These are phyloP conservation scores for Leishmania tarentolae DNA, from an alignment of 208 protist species.

Conservation along the genomic window DNA sequence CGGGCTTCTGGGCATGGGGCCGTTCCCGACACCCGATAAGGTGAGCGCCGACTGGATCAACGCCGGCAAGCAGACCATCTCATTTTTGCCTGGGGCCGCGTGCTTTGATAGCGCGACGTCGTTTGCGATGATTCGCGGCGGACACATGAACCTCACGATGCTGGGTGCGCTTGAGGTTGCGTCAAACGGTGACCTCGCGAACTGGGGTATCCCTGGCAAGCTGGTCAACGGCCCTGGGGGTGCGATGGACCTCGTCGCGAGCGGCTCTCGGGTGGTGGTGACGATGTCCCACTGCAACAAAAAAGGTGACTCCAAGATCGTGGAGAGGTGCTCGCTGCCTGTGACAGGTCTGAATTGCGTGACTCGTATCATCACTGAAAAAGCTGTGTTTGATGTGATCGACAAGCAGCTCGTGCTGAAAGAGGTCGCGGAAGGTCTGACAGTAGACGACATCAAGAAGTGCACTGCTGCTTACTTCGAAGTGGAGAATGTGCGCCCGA, in stretches of 20 bases:
- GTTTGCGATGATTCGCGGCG: conserved; percentile 98
- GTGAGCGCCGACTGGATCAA: conserved; percentile 96
- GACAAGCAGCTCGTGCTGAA: conserved; percentile 85
- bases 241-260: conserved; percentile 96
- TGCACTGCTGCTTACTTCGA: conserved; percentile 77
- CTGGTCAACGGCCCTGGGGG: conserved; percentile 98
- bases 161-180: conserved; percentile 96
- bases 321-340: conserved; percentile 93
- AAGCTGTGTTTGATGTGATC: conserved; percentile 96
- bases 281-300: conserved; percentile 97
- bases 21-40: conserved; percentile 87
- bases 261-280: conserved; percentile 94
- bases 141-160: conserved; percentile 96
- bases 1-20: conserved; percentile 93
- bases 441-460: conserved; percentile 92
- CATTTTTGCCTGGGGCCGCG: conserved; percentile 91
- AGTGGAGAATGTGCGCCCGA: conserved; percentile 69
- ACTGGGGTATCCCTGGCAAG: conserved; percentile 98
- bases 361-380: conserved; percentile 96
- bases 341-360: conserved; percentile 92
- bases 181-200: conserved; percentile 95
- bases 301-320: conserved; percentile 94
- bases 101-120: conserved; percentile 94
- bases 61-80: conserved; percentile 97
- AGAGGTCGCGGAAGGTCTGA: conserved; percentile 92